Base-by-base conservation (phyloP, 169 alveolate species). In the Plasmodium sp. region DNA sequence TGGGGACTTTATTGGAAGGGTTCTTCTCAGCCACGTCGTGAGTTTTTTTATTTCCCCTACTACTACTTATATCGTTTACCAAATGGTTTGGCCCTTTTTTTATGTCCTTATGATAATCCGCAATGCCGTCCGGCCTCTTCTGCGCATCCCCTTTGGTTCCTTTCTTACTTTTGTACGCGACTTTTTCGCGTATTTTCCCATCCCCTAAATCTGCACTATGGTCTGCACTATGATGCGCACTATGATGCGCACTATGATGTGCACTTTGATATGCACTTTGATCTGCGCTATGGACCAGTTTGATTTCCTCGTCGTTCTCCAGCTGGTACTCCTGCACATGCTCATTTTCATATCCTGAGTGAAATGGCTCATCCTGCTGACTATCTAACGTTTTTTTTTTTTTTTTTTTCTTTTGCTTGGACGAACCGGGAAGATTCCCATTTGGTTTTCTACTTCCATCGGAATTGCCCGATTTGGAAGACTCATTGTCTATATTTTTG, bases 401-500 rank as follows among this genome's bases (percentile, higher is more conserved):
- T 18, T 67, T 67, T 9, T 67, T 67, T 67, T 67, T 67, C 18
- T 54, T 82, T 1, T 82, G 80, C 41, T 43, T 82, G 3, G 77
- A 54, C 41, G 67, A 72, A 41, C 72, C 1, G 22, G 80, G n/a
- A 18, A n/a, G n/a, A 10, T 67, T 67, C 6, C 34, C 48, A 39
- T 84, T 72, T 41, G 73, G 77, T 43, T 84, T 45, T 14, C 33
- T 39, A n/a, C 51, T 71, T 27, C 54, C 27, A n/a, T 18, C 14
- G n/a, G 58, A 54, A 43, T 86, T 79, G 36, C 22, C 81, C 3
- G 71, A 86, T 77, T 54, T 33, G 56, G 67, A 75, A 36, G 71
- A 48, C 27, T 86, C 88, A 77, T 86, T 86, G 62, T 86, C 93
- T 18, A 39, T 36, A 41, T 86, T 86, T 75, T 75, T 86, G 71